These are phyloP conservation scores for Aschersonia sp. DNA, from an alignment of 2,329 filamentous ascomycete genomes.

Conservation along the genomic window DNA sequence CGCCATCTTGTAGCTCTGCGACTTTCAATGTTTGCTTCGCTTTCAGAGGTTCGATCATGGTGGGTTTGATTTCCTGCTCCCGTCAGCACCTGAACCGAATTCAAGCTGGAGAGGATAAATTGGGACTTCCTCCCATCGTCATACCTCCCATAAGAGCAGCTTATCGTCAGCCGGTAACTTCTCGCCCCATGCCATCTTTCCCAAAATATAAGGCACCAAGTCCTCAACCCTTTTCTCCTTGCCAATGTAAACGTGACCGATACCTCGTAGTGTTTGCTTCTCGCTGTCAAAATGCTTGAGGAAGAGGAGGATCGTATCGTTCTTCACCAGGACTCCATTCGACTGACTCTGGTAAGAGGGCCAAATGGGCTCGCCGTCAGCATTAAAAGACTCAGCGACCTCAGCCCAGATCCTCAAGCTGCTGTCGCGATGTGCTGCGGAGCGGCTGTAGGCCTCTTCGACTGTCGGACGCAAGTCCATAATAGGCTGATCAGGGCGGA, in stretches of 20 bases:
- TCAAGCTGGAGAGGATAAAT: too few relatives aligned
- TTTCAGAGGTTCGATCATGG: conserved; percentile 93
- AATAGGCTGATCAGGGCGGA: conserved; percentile 77
- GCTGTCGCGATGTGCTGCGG: conserved; percentile 48
- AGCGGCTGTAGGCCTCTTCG: conserved; percentile 47
- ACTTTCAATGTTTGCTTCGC: conserved; percentile 76
- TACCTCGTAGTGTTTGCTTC: conserved; percentile 57
- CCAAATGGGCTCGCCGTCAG: conserved; percentile 60
- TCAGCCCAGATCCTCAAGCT: conserved; percentile 81
- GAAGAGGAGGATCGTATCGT: conserved; percentile 65
- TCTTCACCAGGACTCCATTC: conserved; percentile 41
- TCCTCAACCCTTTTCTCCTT: conserved; percentile 83
- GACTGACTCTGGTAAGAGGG: conserved; percentile 44
- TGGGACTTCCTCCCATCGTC: neutral
- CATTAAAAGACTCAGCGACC: conserved; percentile 48
- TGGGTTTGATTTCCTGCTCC: conserved; percentile 76
- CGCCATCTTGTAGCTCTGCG: conserved; percentile 91
- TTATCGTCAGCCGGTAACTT: conserved; percentile 50
- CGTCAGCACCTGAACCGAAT: conserved; percentile 1
- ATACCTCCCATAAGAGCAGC: conserved; percentile 61
- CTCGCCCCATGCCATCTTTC: conserved; percentile 75
- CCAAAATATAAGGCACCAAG: conserved; percentile 59
- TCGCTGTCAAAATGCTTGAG: conserved; percentile 82
- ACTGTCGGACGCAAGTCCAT: conserved; percentile 62
- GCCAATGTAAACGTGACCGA: conserved; percentile 74